A percentile compares a stretch with the other conserved stretches of the same genome.
phyloP scores from a whole-genome alignment of 1,139 yeast species.

The Meyerozyma guilliermondii region DNA sequence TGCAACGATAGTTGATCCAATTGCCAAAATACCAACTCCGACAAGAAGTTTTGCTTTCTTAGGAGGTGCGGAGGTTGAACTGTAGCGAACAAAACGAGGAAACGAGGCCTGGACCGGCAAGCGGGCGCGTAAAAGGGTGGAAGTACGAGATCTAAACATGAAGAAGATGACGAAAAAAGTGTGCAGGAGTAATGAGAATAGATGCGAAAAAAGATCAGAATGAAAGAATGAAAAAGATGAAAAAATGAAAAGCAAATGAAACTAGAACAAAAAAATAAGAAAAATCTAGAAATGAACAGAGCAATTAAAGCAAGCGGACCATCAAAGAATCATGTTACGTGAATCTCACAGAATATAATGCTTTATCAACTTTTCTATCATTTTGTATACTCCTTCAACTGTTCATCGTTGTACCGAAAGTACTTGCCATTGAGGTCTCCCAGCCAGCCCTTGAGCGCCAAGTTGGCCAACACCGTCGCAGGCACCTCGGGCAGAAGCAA shows the following conservation, averaged over 20 bases:
- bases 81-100: background rate
- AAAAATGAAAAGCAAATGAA: no score
- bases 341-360: no score
- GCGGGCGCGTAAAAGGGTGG: background rate
- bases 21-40: constrained; percentile 33
- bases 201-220: background rate
- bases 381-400: constrained; percentile 14
- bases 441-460: constrained; percentile 58
- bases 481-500: constrained; percentile 67
- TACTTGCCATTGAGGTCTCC: constrained; percentile 56
- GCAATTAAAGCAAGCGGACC: no score
- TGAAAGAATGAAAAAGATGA: no score
- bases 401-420: constrained; percentile 53
- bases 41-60: constrained; percentile 20
- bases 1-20: constrained; percentile 46
- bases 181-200: background rate
- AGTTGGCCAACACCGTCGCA: constrained; percentile 59
- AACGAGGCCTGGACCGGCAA: background rate
- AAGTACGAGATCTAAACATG: background rate
- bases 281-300: no score
- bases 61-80: background rate
- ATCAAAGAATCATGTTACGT: no score
- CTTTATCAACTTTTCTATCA: no score
- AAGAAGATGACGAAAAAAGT: background rate
- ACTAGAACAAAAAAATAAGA: background rate